Percentiles rank a stretch among this genome's conserved stretches.
Evolutionary conservation across 768 basidiomycete species (phyloP).

Genomic region (Leucocoprinus leucothites): DNA sequence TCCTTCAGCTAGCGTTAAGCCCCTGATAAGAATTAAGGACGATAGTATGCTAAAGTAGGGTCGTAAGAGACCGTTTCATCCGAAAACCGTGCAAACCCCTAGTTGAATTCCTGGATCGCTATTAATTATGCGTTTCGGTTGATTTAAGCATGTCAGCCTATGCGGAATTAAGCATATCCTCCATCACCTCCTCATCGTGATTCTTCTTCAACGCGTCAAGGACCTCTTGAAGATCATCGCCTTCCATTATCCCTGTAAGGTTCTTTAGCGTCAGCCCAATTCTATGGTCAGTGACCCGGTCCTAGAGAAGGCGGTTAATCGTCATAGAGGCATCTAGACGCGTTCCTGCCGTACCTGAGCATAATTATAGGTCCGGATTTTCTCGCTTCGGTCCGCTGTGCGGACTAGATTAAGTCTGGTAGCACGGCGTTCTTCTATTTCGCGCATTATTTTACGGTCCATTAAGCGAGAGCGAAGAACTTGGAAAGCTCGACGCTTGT

Average conservation of each 20-base stretch:
- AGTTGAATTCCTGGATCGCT: too few relatives aligned
- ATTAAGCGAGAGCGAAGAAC: constrained; percentile 84
- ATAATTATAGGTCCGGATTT: constrained; percentile 95
- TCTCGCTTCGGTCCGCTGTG: constrained; percentile 86
- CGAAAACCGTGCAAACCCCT: too few relatives aligned
- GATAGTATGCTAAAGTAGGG: too few relatives aligned
- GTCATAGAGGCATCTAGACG: neutral
- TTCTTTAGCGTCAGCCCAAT: constrained; percentile 76
- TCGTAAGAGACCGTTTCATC: too few relatives aligned
- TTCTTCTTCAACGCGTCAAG: constrained; percentile 54
- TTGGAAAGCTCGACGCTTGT: constrained; percentile 89
- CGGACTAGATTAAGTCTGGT: constrained; percentile 72
- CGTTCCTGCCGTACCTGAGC: constrained; percentile 65
- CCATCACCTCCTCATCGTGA: constrained; percentile 53
- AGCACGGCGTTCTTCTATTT: constrained; percentile 68
- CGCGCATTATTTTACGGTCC: constrained; percentile 70
- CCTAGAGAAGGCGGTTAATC: constrained; percentile 38
- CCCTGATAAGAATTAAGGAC: too few relatives aligned
- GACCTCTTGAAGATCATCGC: constrained; percentile 56
- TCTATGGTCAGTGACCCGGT: constrained; percentile 91
- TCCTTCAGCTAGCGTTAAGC: constrained; percentile 18
- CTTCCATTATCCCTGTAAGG: constrained; percentile 62
- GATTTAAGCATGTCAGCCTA: neutral
- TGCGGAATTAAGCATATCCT: constrained; percentile 39
- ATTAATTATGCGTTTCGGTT: neutral